Evolutionary conservation across 2,329 filamentous ascomycete species (phyloP).

Genomic region (Aschersonia sp.): DNA sequence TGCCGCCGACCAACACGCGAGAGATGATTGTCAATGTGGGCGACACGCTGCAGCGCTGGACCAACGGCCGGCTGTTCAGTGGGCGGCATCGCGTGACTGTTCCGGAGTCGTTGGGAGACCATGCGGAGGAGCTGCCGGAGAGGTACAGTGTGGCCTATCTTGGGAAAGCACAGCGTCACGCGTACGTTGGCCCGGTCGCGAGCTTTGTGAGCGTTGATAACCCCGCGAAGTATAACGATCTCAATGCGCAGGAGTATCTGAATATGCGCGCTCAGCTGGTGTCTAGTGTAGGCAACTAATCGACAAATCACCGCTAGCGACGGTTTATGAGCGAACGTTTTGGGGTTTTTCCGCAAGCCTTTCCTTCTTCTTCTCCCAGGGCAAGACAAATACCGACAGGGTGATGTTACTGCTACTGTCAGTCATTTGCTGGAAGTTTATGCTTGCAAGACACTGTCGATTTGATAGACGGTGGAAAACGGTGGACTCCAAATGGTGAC

Average conservation of each 20-base stretch:
- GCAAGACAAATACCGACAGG: not conserved
- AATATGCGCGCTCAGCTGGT: not conserved
- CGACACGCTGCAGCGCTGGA: slow-evolving; percentile 23
- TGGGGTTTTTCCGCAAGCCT: not conserved
- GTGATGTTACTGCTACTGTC: not conserved
- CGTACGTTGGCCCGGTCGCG: not conserved
- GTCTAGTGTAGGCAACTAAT: not conserved
- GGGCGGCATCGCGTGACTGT: slow-evolving; percentile 19
- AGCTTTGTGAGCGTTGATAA: not conserved
- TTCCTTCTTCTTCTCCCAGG: not conserved
- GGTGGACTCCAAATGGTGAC: not conserved
- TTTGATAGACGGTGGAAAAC: not conserved
- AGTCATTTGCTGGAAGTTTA: not conserved
- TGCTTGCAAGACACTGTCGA: not conserved
- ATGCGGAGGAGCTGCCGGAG: slow-evolving; percentile 10
- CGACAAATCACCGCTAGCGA: not conserved
- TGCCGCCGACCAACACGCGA: slow-evolving; percentile 9
- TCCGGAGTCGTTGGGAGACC: slow-evolving; percentile 9
- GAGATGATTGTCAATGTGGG: slow-evolving; percentile 24
- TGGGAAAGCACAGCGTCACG: slow-evolving; percentile 1
- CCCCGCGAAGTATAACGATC: not conserved
- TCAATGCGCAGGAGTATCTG: not conserved
- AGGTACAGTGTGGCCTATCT: slow-evolving; percentile 13
- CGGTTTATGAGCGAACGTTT: not conserved
- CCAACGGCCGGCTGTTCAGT: slow-evolving; percentile 18